A percentile compares a stretch with the other conserved stretches of the same genome.
Evolutionary conservation across 306 rosid genomes (phyloP).

Genomic region (Sesbania bispinosa): DNA sequence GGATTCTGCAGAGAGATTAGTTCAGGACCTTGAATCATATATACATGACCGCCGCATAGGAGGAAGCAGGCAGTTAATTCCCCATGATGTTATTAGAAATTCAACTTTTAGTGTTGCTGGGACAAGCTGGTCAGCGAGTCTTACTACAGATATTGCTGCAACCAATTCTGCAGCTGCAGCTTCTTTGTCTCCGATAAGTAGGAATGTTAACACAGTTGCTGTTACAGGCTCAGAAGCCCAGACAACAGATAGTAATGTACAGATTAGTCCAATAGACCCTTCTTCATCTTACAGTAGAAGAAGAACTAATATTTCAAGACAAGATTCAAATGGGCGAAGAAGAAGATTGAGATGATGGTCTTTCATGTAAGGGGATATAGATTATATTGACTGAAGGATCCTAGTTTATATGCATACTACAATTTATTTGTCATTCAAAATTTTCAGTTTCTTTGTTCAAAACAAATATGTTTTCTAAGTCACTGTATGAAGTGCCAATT

Average conservation of each 20-base stretch:
- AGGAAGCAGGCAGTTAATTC: slow-evolving; percentile 37
- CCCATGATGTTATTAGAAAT: slow-evolving; percentile 24
- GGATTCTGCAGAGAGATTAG: slow-evolving; percentile 60
- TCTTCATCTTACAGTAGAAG: slow-evolving; percentile 48
- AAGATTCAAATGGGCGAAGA: slow-evolving; percentile 40
- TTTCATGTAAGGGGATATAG: slow-evolving; percentile 1
- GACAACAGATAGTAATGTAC: slow-evolving; percentile 25
- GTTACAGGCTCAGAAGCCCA: slow-evolving; percentile 31
- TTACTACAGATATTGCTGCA: slow-evolving; percentile 33
- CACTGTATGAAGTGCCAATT: background rate
- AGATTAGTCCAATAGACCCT: slow-evolving; percentile 26
- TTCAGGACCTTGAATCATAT: slow-evolving; percentile 59
- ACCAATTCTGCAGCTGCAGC: slow-evolving; percentile 29
- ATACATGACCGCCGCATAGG: slow-evolving; percentile 27
- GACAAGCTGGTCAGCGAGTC: slow-evolving; percentile 32
- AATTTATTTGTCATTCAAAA: slow-evolving; percentile 16
- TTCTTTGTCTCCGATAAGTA: slow-evolving; percentile 32
- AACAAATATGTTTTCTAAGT: slow-evolving; percentile 1
- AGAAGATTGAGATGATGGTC: slow-evolving; percentile 58
- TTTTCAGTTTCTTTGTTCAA: slow-evolving; percentile 8
- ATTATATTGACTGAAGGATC: slow-evolving; percentile 17
- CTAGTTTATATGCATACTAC: background rate
- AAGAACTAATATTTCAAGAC: slow-evolving; percentile 31
- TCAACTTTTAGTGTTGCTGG: slow-evolving; percentile 32
- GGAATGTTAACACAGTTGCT: slow-evolving; percentile 22